Conservation (phyloP, 2,329 filamentous ascomycete species). For the Cladosporium oxysporum region DNA sequence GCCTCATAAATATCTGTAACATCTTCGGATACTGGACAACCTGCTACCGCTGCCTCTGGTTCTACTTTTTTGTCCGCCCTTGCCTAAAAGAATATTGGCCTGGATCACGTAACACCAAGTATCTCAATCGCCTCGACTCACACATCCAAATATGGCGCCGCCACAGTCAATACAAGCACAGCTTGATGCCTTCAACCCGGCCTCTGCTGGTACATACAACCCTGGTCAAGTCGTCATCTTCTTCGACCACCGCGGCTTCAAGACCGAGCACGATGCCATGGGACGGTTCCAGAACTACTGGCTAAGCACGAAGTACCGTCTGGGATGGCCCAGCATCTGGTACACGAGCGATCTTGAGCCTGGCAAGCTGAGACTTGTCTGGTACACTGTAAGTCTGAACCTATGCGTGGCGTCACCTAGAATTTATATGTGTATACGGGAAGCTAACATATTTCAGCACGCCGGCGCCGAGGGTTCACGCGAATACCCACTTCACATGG, state of each 20-base stretch:
- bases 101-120: neutral
- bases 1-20: neutral
- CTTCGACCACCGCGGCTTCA: slow-evolving; percentile 35
- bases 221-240: slow-evolving; percentile 36
- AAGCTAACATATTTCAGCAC: slow-evolving; percentile 28
- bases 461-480: slow-evolving; percentile 34
- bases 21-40: neutral
- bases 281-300: slow-evolving; percentile 31
- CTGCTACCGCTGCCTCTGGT: neutral
- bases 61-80: neutral
- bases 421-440: neutral
- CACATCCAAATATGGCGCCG: slow-evolving; percentile 2
- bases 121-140: neutral
- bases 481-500: slow-evolving; percentile 34
- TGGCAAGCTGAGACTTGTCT: slow-evolving; percentile 34
- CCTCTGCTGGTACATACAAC: slow-evolving; percentile 31
- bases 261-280: slow-evolving; percentile 30
- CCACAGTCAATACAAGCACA: slow-evolving; percentile 18
- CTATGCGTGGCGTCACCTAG: neutral
- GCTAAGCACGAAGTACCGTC: slow-evolving; percentile 28
- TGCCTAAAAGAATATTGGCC: neutral
- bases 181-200: slow-evolving; percentile 31
- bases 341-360: slow-evolving; percentile 31
- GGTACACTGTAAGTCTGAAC: slow-evolving; percentile 31
- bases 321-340: slow-evolving; percentile 30